phyloP scores from a whole-genome alignment of 140 eudicot species.

The Oenanthe javanica region DNA sequence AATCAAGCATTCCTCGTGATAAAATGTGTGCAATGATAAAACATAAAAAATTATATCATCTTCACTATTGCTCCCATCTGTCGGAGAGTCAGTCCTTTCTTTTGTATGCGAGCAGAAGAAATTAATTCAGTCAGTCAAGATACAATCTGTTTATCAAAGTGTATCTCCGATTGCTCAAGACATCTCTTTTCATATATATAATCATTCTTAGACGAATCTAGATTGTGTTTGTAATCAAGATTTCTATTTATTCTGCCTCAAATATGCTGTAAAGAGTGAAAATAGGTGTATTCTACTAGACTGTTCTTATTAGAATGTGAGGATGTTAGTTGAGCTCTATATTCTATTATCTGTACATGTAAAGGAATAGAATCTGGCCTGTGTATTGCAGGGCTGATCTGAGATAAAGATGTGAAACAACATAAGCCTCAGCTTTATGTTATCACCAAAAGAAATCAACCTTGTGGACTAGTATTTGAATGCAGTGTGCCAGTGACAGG shows the following conservation, averaged over 20 bases:
- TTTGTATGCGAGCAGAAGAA: background rate
- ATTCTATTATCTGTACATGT: background rate
- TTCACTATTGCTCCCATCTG: background rate
- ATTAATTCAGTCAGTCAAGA: too few species aligned
- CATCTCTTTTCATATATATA: too few species aligned
- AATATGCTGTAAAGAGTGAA: background rate
- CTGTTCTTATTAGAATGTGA: background rate
- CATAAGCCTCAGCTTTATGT: background rate
- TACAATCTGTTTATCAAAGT: too few species aligned
- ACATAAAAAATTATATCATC: background rate
- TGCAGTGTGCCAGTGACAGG: background rate
- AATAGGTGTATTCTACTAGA: background rate
- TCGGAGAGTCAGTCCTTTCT: conserved; percentile 24
- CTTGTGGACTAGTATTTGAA: background rate
- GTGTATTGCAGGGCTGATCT: background rate
- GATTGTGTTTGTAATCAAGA: background rate
- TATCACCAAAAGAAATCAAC: background rate
- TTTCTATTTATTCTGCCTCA: too few species aligned
- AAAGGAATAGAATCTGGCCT: background rate
- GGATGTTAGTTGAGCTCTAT: background rate
- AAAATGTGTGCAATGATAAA: background rate
- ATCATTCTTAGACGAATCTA: background rate
- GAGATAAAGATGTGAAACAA: background rate
- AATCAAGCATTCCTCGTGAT: conserved; percentile 28
- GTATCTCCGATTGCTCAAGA: too few species aligned